Base-by-base conservation (phyloP, 2,329 filamentous ascomycete species). In the Fusarium illudens region DNA sequence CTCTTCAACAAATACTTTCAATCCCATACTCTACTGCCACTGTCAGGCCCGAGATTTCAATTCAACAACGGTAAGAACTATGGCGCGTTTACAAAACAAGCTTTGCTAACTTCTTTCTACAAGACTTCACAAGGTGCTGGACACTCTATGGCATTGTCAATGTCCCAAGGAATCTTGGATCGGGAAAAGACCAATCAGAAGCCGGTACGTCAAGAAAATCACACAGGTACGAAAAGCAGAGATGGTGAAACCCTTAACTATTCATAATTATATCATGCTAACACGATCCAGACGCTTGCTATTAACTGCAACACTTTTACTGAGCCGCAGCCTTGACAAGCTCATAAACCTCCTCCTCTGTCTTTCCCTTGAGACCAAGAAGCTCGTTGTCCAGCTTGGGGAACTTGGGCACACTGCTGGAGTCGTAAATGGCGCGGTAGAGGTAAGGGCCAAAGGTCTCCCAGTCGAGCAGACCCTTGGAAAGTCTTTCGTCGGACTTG, bases 331-430 rank as follows among this genome's bases (percentile, higher is more conserved):
- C 39, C 62, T 70, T 75, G 11, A 77, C 22, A 25, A 76, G 54
- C 19, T 75, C 77, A 62, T 79, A 73, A 5, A 86, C 50, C 22
- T 82, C 79, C 9, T 75, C 77, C 9, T 84, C 79, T 0, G 75
- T 80, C 58, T 80, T 72, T 6, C 75, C 71, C 72, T 80, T 78
- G 17, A 87, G 33, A 0, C 83, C 84, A 1, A 86, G 60, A 12
- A 86, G 69, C 64, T 79, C 79, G 46, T 83, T 83, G 60, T 84
- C 81, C 17, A 74, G 70, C 68, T 79, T 79, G 11, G 75, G 61
- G 52, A 77, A 80, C 25, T 73, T 75, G 4, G 68, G 52, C 6
- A 78, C 78, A 46, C 79, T 79, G 1, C 62, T 70, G 0, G 76
- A 71, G 3, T 75, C 75, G 22, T 79, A 73, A 17, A 83, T 48